Conservation (phyloP, 139 green algal species). For the Spirogloea muscicola region DNA sequence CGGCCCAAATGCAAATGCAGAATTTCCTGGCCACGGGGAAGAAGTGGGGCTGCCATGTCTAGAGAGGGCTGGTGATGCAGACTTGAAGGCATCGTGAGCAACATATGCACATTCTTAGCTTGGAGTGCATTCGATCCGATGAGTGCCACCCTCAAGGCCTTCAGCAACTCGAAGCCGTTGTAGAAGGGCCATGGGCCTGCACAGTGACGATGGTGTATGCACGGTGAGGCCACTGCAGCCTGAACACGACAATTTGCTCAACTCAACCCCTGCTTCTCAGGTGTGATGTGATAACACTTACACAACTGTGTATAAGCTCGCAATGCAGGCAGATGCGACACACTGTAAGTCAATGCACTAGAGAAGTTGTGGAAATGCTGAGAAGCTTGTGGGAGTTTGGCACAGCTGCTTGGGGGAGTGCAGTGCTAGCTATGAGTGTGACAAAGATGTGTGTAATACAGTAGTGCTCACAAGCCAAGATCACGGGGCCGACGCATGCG, state of each 20-base stretch:
- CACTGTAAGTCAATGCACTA: not conserved
- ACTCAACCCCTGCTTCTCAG: not conserved
- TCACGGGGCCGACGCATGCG: constrained; percentile 28
- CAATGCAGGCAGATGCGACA: not conserved
- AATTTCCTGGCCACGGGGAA: too few species aligned
- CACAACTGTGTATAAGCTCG: too few species aligned
- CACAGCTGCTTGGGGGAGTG: not conserved
- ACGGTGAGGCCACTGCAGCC: not conserved
- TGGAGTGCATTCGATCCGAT: not conserved
- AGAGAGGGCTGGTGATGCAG: too few species aligned
- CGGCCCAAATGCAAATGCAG: too few species aligned
- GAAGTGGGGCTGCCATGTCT: too few species aligned
- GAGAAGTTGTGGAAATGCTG: not conserved
- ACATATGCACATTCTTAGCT: too few species aligned
- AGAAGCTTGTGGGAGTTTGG: not conserved
- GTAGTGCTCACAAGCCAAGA: constrained; percentile 9
- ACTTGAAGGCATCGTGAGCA: too few species aligned
- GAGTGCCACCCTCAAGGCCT: constrained; percentile 2
- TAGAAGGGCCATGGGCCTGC: constrained; percentile 30
- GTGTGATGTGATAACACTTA: too few species aligned
- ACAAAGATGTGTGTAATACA: not conserved
- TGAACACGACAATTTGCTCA: not conserved
- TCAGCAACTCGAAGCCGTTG: constrained; percentile 24
- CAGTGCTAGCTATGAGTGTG: not conserved
- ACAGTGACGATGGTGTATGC: not conserved